Conservation (phyloP, 1,284 basidiomycete species). For the Marasmius tenuissimus region DNA sequence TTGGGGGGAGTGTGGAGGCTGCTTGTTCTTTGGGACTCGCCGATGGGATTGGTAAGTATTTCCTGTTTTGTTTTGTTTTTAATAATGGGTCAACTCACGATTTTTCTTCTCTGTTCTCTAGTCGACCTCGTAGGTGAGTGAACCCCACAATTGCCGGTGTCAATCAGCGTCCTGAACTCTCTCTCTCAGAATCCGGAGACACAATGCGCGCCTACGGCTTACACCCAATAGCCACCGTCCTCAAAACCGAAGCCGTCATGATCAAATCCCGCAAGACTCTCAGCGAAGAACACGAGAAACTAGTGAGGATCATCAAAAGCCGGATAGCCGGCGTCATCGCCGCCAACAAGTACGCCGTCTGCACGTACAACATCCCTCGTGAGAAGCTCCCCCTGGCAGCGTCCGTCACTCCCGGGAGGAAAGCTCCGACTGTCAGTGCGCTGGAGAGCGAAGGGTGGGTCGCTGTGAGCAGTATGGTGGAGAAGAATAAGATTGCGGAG, state of each 20-base stretch:
- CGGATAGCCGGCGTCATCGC: constrained; percentile 95
- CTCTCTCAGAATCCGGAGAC: constrained; percentile 86
- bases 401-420: constrained; percentile 83
- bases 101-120: constrained; percentile 27
- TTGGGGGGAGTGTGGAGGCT: constrained; percentile 97
- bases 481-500: constrained; percentile 78
- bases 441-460: constrained; percentile 88
- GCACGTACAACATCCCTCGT: constrained; percentile 89
- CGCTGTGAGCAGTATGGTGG: constrained; percentile 91
- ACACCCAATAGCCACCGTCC: constrained; percentile 87
- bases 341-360: constrained; percentile 84
- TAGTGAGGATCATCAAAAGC: constrained; percentile 82
- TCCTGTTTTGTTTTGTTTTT: not conserved
- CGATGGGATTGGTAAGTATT: constrained; percentile 87
- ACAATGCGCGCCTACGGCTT: constrained; percentile 99
- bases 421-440: constrained; percentile 89
- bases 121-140: constrained; percentile 88
- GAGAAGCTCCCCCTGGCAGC: constrained; percentile 64
- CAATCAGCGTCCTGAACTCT: not conserved
- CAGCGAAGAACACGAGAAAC: constrained; percentile 63
- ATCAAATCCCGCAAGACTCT: constrained; percentile 80
- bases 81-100: constrained; percentile 11
- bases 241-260: constrained; percentile 90
- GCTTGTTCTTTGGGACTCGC: constrained; percentile 96
- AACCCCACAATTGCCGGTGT: not conserved